Conservation (phyloP, 192 early-diverging fungal genomes). For the Backusella luteola region DNA sequence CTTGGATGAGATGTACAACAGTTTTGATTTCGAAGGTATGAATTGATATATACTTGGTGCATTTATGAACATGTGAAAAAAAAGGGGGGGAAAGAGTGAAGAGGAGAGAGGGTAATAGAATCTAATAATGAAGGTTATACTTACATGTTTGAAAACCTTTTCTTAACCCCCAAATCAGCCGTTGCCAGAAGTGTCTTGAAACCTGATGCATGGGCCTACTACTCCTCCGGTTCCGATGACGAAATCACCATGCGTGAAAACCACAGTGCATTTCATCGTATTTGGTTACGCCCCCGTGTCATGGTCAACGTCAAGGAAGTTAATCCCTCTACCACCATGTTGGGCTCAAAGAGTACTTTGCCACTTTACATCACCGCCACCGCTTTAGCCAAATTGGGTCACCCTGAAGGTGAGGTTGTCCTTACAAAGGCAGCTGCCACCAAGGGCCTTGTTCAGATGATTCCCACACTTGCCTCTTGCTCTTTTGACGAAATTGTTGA, state of each 20-base stretch:
- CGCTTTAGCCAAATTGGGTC: conserved; percentile 68
- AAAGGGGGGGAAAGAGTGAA: not conserved
- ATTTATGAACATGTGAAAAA: not conserved
- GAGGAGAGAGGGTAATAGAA: not conserved
- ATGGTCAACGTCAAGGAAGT: conserved; percentile 72
- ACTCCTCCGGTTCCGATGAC: conserved; percentile 78
- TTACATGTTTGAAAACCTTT: too few relatives aligned
- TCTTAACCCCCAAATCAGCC: conserved; percentile 16
- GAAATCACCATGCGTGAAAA: conserved; percentile 83
- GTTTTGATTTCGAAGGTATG: conserved; percentile 68
- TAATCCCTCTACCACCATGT: conserved; percentile 58
- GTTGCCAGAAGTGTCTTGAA: conserved; percentile 56
- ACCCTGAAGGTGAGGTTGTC: conserved; percentile 72
- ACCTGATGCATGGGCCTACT: conserved; percentile 80
- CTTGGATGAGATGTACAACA: conserved; percentile 60
- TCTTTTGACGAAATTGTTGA: conserved; percentile 63
- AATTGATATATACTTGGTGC: not conserved
- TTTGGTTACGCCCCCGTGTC: conserved; percentile 70
- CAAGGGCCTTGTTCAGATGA: conserved; percentile 70
- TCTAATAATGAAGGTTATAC: not conserved
- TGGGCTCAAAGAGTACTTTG: conserved; percentile 54
- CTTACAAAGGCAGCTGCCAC: conserved; percentile 52
- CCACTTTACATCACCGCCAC: conserved; percentile 80
- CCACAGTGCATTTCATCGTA: conserved; percentile 70
- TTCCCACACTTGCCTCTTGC: conserved; percentile 74